phyloP scores from a whole-genome alignment of 2,329 filamentous ascomycete species.

The Coleophoma crateriformis region DNA sequence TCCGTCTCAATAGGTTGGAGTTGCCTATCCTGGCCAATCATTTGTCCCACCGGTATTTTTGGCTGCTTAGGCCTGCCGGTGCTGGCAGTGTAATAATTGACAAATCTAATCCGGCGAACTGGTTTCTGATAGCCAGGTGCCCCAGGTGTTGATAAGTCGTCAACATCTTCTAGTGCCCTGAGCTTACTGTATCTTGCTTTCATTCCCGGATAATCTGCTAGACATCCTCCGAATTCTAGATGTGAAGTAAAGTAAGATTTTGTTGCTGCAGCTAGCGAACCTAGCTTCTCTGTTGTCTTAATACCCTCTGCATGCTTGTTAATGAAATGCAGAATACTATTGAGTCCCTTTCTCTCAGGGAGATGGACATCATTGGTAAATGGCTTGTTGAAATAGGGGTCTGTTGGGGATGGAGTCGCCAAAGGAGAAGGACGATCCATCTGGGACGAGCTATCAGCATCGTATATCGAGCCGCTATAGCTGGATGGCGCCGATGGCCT shows the following conservation, averaged over 20 bases:
- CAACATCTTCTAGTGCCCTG: constrained; percentile 65
- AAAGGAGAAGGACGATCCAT: constrained; percentile 17
- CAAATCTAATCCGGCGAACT: constrained; percentile 62
- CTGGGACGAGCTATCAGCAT: constrained; percentile 15
- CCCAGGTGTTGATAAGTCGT: constrained; percentile 39
- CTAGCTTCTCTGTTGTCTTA: constrained; percentile 26
- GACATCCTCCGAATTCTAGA: constrained; percentile 74
- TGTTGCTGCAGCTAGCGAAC: constrained; percentile 51
- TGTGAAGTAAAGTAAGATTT: constrained; percentile 73
- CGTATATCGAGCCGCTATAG: constrained; percentile 13
- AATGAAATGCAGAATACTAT: constrained; percentile 67
- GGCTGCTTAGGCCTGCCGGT: constrained; percentile 60
- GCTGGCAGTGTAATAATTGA: constrained; percentile 89
- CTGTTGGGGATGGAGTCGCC: constrained; percentile 22
- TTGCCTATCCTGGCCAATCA: constrained; percentile 10
- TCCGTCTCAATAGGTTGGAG: constrained; percentile 11
- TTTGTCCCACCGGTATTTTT: constrained; percentile 22
- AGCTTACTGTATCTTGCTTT: constrained; percentile 65
- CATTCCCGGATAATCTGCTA: constrained; percentile 70
- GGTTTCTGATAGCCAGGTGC: constrained; percentile 12
- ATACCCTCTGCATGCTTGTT: constrained; percentile 71
- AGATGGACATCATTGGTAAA: constrained; percentile 71
- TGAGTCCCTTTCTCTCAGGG: constrained; percentile 63
- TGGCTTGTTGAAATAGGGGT: constrained; percentile 69
- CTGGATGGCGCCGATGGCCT: constrained; percentile 2